These are phyloP conservation scores for Ceratorhiza oryzae-sativae DNA, from an alignment of 1,284 basidiomycete species.

Conservation along the genomic window DNA sequence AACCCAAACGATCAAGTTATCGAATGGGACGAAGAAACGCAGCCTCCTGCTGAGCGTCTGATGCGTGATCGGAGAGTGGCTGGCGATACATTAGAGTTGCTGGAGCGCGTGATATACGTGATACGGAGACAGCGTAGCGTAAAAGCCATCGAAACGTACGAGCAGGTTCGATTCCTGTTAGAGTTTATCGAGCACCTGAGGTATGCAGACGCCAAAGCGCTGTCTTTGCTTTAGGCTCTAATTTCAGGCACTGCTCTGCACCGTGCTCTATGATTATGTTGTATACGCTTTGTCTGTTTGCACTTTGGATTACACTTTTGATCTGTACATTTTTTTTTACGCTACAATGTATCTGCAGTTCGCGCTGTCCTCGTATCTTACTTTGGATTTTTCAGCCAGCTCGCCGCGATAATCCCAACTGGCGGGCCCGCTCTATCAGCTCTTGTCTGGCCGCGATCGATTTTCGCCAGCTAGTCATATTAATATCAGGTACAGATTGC, in stretches of 20 bases:
- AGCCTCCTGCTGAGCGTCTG: constrained; percentile 17
- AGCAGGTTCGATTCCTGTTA: constrained; percentile 86
- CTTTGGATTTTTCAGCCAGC: background rate
- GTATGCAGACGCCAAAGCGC: constrained; percentile 34
- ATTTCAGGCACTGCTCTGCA: background rate
- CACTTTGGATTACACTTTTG: background rate
- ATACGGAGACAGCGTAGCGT: constrained; percentile 77
- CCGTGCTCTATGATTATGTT: background rate
- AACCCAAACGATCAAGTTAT: constrained; percentile 45
- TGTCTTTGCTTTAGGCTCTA: background rate
- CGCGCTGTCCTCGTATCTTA: background rate
- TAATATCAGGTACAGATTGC: constrained; percentile 30
- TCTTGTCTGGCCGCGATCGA: constrained; percentile 21
- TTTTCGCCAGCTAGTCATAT: constrained; percentile 20
- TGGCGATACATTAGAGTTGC: constrained; percentile 65
- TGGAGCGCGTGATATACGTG: constrained; percentile 76
- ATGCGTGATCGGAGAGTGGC: constrained; percentile 47
- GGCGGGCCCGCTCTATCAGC: constrained; percentile 9
- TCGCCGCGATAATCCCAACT: background rate
- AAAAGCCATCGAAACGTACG: constrained; percentile 90
- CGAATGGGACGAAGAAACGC: constrained; percentile 39
- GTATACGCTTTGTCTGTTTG: constrained; percentile 6
- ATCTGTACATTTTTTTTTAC: background rate
- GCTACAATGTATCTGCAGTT: background rate
- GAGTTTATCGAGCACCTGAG: constrained; percentile 78